Conservation (phyloP, 192 early-diverging fungal species). For the Pilaira anomala region DNA sequence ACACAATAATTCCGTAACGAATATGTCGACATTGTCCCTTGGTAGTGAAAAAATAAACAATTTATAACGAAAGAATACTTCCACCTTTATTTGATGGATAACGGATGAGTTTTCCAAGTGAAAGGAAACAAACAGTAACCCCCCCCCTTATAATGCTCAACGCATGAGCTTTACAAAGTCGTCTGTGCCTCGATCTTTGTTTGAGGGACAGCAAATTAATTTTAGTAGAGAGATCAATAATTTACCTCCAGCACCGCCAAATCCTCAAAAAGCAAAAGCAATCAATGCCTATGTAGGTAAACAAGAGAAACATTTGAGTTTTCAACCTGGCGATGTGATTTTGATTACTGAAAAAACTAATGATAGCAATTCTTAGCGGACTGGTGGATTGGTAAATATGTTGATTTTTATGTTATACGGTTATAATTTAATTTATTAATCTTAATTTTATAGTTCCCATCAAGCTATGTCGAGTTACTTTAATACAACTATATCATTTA, state of each 20-base stretch:
- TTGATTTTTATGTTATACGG: background rate
- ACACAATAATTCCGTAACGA: too few species aligned
- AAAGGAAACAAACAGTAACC: too few species aligned
- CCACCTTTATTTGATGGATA: too few species aligned
- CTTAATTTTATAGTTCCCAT: slow-evolving; percentile 8
- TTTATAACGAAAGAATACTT: too few species aligned
- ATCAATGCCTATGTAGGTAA: slow-evolving; percentile 37
- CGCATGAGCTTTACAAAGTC: background rate
- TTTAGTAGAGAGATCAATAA: slow-evolving; percentile 3
- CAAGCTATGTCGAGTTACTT: slow-evolving; percentile 1
- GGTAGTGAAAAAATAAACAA: too few species aligned
- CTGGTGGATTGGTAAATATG: slow-evolving; percentile 34
- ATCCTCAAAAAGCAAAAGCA: slow-evolving; percentile 26
- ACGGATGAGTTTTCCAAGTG: too few species aligned
- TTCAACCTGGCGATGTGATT: slow-evolving; percentile 41
- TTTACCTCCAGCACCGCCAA: slow-evolving; percentile 34
- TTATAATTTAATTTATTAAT: background rate
- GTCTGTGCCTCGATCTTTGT: background rate
- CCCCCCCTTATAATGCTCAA: background rate
- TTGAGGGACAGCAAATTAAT: background rate
- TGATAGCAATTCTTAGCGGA: slow-evolving; percentile 44
- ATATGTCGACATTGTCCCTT: too few species aligned
- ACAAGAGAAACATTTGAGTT: slow-evolving; percentile 40
- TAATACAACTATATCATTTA: too few species aligned
- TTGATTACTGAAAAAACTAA: slow-evolving; percentile 39